Conservation (phyloP, 2,329 filamentous ascomycete genomes). For the Fusarium poae region DNA sequence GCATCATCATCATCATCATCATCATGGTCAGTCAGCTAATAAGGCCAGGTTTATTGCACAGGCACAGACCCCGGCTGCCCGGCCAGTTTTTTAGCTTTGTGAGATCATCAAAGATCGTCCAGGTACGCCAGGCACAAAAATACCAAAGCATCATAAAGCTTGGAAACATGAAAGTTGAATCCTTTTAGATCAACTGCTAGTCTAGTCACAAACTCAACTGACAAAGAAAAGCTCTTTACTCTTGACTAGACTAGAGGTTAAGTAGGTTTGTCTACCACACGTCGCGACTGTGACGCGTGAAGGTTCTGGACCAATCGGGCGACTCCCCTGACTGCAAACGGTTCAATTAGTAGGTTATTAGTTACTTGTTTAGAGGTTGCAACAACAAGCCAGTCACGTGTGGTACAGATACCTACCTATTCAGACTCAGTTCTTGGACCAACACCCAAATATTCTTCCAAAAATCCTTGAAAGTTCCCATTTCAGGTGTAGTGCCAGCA, state of each 20-base stretch:
- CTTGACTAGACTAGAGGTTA: too few species aligned
- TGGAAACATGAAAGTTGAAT: conserved; percentile 14
- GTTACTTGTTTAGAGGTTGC: conserved; percentile 6
- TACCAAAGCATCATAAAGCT: conserved; percentile 31
- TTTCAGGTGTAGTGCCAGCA: conserved; percentile 31
- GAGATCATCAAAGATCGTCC: conserved; percentile 30
- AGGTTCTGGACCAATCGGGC: conserved; percentile 41
- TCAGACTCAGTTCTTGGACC: conserved; percentile 6
- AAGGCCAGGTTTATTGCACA: neutral
- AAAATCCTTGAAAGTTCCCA: conserved; percentile 6
- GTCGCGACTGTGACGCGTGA: conserved; percentile 49
- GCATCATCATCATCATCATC: too few species aligned
- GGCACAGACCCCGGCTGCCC: conserved; percentile 1
- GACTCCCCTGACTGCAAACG: conserved; percentile 36
- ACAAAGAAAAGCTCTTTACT: conserved; percentile 2
- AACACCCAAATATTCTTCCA: conserved; percentile 24
- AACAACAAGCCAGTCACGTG: conserved; percentile 38
- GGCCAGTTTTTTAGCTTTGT: conserved; percentile 12
- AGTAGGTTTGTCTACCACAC: conserved; percentile 1
- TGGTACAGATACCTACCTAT: neutral
- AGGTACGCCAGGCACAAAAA: conserved; percentile 39
- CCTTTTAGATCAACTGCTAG: conserved; percentile 14
- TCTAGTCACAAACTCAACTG: conserved; percentile 14
- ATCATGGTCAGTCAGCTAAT: neutral
- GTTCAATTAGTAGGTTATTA: conserved; percentile 9